Percentiles rank a stretch among this genome's conserved stretches.
Conservation (phyloP, 192 early-diverging fungal genomes). For the Podila clonocystis region DNA sequence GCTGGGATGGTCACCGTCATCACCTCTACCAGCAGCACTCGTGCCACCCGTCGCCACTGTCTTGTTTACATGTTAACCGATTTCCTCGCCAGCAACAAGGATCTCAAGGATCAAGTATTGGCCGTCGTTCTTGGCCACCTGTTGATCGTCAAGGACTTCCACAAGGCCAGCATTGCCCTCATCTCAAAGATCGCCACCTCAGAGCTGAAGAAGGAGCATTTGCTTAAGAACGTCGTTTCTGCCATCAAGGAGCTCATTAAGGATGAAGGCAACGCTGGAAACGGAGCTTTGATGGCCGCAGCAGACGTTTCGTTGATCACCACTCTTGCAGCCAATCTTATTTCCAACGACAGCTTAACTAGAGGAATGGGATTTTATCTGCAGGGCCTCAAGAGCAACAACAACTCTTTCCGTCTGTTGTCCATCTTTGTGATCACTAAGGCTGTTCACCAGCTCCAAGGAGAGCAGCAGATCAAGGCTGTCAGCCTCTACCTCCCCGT, state of each 20-base stretch:
- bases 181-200: constrained; percentile 34
- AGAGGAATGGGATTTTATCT: constrained; percentile 47
- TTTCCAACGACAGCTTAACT: constrained; percentile 15
- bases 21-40: constrained; percentile 14
- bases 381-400: constrained; percentile 34
- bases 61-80: constrained; percentile 44
- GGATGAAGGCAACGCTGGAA: constrained; percentile 14
- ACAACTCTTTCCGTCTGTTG: constrained; percentile 25
- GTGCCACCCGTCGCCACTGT: constrained; percentile 21
- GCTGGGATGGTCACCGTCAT: constrained; percentile 34
- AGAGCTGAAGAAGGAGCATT: constrained; percentile 26
- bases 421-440: constrained; percentile 56
- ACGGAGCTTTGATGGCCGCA: constrained; percentile 9
- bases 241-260: constrained; percentile 30
- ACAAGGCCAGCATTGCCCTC: constrained; percentile 41
- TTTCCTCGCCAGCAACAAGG: constrained; percentile 45
- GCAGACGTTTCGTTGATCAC: constrained; percentile 47
- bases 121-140: constrained; percentile 49
- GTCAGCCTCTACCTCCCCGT: constrained; percentile 23
- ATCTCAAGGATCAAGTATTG: constrained; percentile 44
- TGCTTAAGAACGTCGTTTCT: constrained; percentile 29
- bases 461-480: constrained; percentile 26
- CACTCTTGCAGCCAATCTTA: constrained; percentile 47
- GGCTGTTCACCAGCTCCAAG: constrained; percentile 14
- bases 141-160: constrained; percentile 38